Evolutionary conservation across 1,284 basidiomycete genomes (phyloP).

Genomic region (Schizopora paradoxa): DNA sequence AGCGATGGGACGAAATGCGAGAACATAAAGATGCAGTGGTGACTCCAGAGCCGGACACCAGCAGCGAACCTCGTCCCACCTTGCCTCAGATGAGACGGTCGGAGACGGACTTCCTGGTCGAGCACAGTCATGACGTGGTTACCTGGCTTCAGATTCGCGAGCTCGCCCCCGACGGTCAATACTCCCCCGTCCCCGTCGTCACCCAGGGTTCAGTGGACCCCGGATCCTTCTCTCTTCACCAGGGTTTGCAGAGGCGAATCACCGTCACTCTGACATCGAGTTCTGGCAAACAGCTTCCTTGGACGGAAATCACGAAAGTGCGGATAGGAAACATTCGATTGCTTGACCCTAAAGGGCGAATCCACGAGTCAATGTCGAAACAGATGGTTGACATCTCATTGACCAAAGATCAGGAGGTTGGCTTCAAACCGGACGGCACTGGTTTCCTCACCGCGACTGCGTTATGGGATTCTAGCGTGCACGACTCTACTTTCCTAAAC

Average conservation of each 20-base stretch:
- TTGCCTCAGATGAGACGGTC: constrained; percentile 78
- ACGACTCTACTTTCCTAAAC: constrained; percentile 85
- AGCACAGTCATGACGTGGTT: constrained; percentile 86
- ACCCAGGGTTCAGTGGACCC: constrained; percentile 76
- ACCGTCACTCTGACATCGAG: constrained; percentile 76
- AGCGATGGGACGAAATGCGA: constrained; percentile 87
- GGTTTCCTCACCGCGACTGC: constrained; percentile 64
- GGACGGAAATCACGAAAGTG: constrained; percentile 75
- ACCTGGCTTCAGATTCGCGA: constrained; percentile 86
- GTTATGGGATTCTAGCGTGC: constrained; percentile 91
- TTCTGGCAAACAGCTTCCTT: constrained; percentile 85
- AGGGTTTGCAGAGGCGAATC: constrained; percentile 88
- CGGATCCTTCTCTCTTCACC: constrained; percentile 85
- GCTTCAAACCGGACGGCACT: constrained; percentile 80
- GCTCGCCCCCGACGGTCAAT: constrained; percentile 79
- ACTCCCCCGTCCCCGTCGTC: constrained; percentile 79
- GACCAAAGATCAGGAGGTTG: constrained; percentile 64
- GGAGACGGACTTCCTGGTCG: constrained; percentile 87
- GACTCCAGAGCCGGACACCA: constrained; percentile 18
- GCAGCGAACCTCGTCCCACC: constrained; percentile 23
- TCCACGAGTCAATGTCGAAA: constrained; percentile 70
- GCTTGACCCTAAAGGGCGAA: constrained; percentile 78
- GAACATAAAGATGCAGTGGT: constrained; percentile 47
- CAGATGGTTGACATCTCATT: constrained; percentile 66
- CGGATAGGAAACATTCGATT: constrained; percentile 80